Conservation (phyloP, 2,329 filamentous ascomycete species). For the Magnaporthiopsis rhizophila region DNA sequence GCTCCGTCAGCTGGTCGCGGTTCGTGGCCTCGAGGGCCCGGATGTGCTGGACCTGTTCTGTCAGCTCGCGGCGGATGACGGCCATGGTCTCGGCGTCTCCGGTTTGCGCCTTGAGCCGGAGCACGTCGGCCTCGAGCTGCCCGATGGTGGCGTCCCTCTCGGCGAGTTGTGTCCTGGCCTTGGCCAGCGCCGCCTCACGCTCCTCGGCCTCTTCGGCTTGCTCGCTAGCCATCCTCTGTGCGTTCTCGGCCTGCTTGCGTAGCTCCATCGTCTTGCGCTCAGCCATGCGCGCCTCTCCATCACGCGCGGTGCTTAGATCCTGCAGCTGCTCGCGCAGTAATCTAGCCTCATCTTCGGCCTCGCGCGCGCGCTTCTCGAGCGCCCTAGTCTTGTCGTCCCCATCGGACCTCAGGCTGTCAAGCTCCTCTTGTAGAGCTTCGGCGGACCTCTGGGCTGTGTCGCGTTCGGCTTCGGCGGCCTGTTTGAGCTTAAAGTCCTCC, state of each 20-base stretch:
- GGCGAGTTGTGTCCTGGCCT: constrained; percentile 57
- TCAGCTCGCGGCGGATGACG: constrained; percentile 79
- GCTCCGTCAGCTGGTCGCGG: constrained; percentile 68
- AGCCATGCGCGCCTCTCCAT: constrained; percentile 58
- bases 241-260: constrained; percentile 40
- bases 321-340: constrained; percentile 73
- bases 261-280: constrained; percentile 49
- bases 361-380: constrained; percentile 60
- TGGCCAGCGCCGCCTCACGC: constrained; percentile 48
- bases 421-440: constrained; percentile 41
- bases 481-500: constrained; percentile 66
- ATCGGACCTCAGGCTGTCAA: constrained; percentile 42
- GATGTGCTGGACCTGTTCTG: constrained; percentile 89
- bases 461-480: constrained; percentile 49
- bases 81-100: constrained; percentile 79
- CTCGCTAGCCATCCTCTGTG: constrained; percentile 45
- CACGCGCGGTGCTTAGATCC: constrained; percentile 54
- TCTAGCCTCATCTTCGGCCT: constrained; percentile 65
- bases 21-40: constrained; percentile 73
- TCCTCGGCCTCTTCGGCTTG: constrained; percentile 49
- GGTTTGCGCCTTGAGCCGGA: constrained; percentile 77
- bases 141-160: constrained; percentile 65
- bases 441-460: constrained; percentile 40
- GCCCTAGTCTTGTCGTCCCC: constrained; percentile 52
- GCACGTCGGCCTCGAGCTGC: constrained; percentile 71